phyloP scores from a whole-genome alignment of 176 grass and related monocot genomes.

The Melocanna baccifera region DNA sequence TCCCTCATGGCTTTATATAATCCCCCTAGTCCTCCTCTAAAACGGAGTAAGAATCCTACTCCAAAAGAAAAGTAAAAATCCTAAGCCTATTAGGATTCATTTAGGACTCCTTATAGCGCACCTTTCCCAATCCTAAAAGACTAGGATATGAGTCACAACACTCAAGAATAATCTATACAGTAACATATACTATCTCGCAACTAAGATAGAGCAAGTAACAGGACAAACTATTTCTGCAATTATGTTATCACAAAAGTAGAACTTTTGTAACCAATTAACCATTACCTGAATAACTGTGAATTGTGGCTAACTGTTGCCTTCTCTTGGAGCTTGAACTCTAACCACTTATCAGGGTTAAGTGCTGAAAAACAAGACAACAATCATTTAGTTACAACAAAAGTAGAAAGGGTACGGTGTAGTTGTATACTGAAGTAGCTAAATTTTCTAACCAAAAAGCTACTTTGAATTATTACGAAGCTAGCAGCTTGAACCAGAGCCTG shows the following conservation, averaged over 20 bases:
- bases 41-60: too few species aligned
- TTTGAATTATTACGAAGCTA: neutral
- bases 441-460: neutral
- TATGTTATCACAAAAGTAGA: neutral
- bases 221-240: neutral
- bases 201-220: conserved; percentile 16
- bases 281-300: conserved; percentile 79
- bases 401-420: neutral
- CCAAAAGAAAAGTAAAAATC: too few species aligned
- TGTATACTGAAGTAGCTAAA: neutral
- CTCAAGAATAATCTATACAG: neutral
- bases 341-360: conserved; percentile 93
- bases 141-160: too few species aligned
- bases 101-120: too few species aligned
- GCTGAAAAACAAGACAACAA: conserved; percentile 45
- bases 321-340: conserved; percentile 90
- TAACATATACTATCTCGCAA: neutral
- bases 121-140: too few species aligned
- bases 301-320: conserved; percentile 89
- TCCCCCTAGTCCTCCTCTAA: too few species aligned
- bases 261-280: neutral
- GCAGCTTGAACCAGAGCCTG: neutral
- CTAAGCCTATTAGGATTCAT: too few species aligned
- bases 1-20: too few species aligned
- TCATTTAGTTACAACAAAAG: neutral